Evolutionary conservation across 2,329 filamentous ascomycete genomes (phyloP).

Genomic region (Cladosporium sp.): DNA sequence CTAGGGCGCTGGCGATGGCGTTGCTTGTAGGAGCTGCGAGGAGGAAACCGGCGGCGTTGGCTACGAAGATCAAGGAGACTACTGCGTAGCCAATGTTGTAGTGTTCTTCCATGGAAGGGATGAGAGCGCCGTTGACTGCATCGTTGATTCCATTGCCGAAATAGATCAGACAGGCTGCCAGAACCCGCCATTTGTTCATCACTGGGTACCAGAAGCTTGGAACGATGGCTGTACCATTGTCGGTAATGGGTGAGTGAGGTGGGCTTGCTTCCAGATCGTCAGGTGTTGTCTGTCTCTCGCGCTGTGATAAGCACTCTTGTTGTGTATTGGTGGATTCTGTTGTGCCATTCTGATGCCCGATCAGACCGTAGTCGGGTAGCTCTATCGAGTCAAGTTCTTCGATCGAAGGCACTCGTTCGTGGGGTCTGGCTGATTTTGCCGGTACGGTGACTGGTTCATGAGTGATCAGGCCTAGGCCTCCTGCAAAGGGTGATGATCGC

Average conservation of each 20-base stretch:
- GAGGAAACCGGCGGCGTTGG: conserved; percentile 74
- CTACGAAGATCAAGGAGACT: conserved; percentile 77
- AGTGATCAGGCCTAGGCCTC: not conserved
- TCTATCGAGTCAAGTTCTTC: conserved; percentile 26
- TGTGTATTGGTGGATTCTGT: not conserved
- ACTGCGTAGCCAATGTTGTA: conserved; percentile 73
- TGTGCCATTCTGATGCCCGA: conserved; percentile 1
- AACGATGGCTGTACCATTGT: conserved; percentile 44
- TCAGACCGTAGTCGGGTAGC: conserved; percentile 20
- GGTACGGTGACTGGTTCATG: not conserved
- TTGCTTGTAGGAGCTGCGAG: conserved; percentile 67
- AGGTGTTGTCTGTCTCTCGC: conserved; percentile 23
- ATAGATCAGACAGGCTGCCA: conserved; percentile 61
- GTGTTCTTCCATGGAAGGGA: conserved; percentile 74
- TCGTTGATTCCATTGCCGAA: conserved; percentile 71
- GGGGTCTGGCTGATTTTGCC: not conserved
- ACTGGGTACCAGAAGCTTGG: conserved; percentile 55
- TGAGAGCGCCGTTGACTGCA: conserved; percentile 65
- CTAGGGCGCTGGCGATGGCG: conserved; percentile 56
- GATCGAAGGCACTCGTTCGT: conserved; percentile 17
- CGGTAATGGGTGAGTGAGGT: conserved; percentile 43
- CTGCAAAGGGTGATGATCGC: not conserved
- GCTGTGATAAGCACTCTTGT: conserved; percentile 21
- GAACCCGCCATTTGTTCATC: conserved; percentile 68
- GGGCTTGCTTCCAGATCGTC: conserved; percentile 53